Conservation (phyloP, 2,329 filamentous ascomycete species). For the Colletotrichum coccodes region DNA sequence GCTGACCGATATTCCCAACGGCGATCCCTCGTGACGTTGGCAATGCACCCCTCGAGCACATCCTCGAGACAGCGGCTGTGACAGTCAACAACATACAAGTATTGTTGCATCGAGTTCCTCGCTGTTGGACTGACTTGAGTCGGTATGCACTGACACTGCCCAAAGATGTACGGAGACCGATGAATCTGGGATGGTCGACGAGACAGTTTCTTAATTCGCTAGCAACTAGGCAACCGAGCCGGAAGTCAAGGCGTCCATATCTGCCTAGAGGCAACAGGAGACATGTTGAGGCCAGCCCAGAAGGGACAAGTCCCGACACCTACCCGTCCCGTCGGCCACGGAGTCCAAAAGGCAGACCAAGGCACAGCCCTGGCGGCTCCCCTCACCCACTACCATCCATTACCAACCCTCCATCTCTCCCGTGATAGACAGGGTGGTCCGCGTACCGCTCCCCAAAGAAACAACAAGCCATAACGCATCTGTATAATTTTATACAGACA, state of each 20-base stretch:
- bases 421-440: neutral
- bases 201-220: conserved; percentile 7
- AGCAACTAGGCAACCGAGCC: conserved; percentile 20
- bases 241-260: conserved; percentile 12
- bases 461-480: neutral
- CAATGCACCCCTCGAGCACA: neutral
- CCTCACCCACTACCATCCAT: conserved; percentile 4
- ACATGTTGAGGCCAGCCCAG: conserved; percentile 3
- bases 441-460: neutral
- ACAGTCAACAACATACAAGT: neutral
- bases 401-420: conserved; percentile 5
- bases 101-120: neutral
- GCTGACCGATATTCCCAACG: conserved; percentile 1
- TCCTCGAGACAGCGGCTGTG: neutral
- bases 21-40: neutral
- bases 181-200: neutral
- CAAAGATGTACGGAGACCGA: neutral
- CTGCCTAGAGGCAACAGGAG: conserved; percentile 20
- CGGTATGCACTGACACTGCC: conserved; percentile 1
- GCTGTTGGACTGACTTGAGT: neutral
- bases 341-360: conserved; percentile 9
- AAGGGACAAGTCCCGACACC: conserved; percentile 4
- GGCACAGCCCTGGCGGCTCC: conserved; percentile 24
- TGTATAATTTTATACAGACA: conserved; percentile 18
- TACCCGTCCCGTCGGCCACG: neutral